Evolutionary conservation across 1,284 basidiomycete genomes (phyloP).

Genomic region (Rhizopogon hawkerae): DNA sequence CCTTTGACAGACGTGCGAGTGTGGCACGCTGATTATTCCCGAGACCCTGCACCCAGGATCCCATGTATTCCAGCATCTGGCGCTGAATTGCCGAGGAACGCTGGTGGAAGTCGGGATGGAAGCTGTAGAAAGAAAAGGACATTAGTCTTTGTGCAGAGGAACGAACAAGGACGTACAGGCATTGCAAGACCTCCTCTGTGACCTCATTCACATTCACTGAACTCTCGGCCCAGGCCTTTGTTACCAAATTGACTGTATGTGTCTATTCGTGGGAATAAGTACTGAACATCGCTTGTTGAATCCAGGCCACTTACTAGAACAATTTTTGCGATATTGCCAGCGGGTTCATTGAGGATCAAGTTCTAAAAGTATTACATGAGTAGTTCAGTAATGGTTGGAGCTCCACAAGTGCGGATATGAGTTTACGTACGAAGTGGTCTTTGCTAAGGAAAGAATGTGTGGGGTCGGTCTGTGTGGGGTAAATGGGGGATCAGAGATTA

Average conservation of each 20-base stretch:
- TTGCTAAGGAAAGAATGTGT: constrained; percentile 80
- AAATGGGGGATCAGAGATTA: constrained; percentile 6
- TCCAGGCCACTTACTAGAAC: constrained; percentile 43
- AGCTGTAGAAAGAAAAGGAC: constrained; percentile 32
- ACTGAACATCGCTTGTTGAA: no score
- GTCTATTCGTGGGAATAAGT: constrained; percentile 29
- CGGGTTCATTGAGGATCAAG: constrained; percentile 72
- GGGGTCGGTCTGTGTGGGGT: constrained; percentile 57
- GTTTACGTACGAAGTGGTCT: constrained; percentile 62
- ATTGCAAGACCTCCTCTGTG: constrained; percentile 65
- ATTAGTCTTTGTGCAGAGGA: not conserved
- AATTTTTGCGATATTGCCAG: constrained; percentile 64
- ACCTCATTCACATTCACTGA: constrained; percentile 51
- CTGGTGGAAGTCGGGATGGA: constrained; percentile 83
- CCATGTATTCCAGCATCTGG: constrained; percentile 67
- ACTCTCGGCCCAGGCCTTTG: constrained; percentile 78
- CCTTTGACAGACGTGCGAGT: constrained; percentile 54
- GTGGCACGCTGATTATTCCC: constrained; percentile 45
- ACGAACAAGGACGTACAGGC: constrained; percentile 43
- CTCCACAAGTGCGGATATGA: not conserved
- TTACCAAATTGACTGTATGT: constrained; percentile 53
- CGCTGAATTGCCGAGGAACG: constrained; percentile 62
- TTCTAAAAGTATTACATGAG: constrained; percentile 33
- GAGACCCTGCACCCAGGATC: constrained; percentile 51
- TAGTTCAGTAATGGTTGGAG: not conserved